These are phyloP conservation scores for Lyophyllum semitale DNA, from an alignment of 768 basidiomycete species.

Conservation along the genomic window DNA sequence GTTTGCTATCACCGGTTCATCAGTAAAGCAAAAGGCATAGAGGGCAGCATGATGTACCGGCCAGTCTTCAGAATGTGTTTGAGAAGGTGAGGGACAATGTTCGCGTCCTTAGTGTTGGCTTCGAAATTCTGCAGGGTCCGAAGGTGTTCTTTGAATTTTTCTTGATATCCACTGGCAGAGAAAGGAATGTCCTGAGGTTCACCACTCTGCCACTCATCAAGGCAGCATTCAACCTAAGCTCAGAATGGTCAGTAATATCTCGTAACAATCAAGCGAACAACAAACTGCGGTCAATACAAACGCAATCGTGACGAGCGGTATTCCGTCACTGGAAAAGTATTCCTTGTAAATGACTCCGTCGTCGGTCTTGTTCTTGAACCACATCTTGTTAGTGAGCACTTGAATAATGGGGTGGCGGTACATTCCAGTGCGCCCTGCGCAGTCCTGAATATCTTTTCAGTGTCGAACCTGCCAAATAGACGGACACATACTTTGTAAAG, in stretches of 20 bases:
- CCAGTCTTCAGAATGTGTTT: neutral
- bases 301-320: neutral
- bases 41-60: neutral
- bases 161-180: neutral
- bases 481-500: neutral
- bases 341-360: constrained; percentile 1
- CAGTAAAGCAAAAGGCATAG: neutral
- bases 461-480: neutral
- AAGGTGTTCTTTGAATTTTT: neutral
- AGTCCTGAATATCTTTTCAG: neutral
- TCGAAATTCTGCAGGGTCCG: neutral
- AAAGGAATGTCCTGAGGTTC: neutral
- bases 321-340: neutral
- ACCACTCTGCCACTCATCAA: neutral
- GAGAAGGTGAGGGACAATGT: neutral
- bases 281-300: neutral
- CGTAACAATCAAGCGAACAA: neutral
- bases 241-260: neutral
- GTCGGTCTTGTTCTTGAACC: constrained; percentile 7
- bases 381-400: constrained; percentile 2
- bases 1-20: neutral
- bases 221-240: neutral
- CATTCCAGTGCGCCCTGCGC: neutral
- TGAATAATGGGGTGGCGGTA: constrained; percentile 9
- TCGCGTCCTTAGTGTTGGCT: neutral